These are phyloP conservation scores for Musa balbisiana DNA, from an alignment of 202 grass and related monocot species.

Conservation along the genomic window DNA sequence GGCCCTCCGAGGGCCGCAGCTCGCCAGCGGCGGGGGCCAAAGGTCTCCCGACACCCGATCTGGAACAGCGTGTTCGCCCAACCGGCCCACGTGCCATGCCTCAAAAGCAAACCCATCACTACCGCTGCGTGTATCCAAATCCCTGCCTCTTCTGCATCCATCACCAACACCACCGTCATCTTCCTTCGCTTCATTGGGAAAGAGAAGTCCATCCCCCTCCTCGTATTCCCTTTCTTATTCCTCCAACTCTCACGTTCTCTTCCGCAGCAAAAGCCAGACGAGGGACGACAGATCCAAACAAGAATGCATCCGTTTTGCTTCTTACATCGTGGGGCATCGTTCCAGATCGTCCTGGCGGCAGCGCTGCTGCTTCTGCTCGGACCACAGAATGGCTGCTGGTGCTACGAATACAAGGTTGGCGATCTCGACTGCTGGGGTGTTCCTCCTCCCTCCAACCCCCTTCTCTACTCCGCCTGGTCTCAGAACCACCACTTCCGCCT, in stretches of 20 bases:
- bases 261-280: background rate
- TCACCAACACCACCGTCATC: too few relatives aligned
- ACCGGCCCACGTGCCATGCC: constrained; percentile 28
- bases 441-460: constrained; percentile 46
- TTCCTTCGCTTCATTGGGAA: too few relatives aligned
- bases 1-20: too few relatives aligned
- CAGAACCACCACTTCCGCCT: constrained; percentile 35
- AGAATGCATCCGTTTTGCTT: background rate
- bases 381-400: constrained; percentile 14
- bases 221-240: background rate
- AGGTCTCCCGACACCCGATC: background rate
- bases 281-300: too few relatives aligned
- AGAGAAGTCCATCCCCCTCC: constrained; percentile 1
- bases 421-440: constrained; percentile 70
- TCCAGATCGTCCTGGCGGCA: background rate
- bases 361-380: constrained; percentile 5
- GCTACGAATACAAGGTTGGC: constrained; percentile 68
- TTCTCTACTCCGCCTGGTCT: constrained; percentile 55
- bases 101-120: background rate
- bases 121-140: background rate
- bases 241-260: background rate
- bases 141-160: too few relatives aligned
- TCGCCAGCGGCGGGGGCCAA: background rate
- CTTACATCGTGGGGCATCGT: background rate
- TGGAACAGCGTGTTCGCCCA: constrained; percentile 6